Conservation (phyloP, 2,329 filamentous ascomycete genomes). For the Talaromyces funiculosus region DNA sequence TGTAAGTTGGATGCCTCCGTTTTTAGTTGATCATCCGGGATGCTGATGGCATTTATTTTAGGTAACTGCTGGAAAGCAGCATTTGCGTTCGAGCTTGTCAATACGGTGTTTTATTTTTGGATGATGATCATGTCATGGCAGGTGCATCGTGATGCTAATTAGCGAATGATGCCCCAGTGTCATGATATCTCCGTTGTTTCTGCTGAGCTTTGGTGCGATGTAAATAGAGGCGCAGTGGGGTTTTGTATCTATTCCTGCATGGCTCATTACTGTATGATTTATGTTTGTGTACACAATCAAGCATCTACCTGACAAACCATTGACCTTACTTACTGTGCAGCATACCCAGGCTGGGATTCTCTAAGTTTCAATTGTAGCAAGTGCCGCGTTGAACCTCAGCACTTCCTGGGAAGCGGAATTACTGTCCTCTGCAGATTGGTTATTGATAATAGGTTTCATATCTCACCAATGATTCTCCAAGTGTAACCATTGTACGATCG, state of each 20-base stretch:
- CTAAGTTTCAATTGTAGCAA: not conserved
- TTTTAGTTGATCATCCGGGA: not conserved
- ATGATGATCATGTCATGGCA: slow-evolving; percentile 60
- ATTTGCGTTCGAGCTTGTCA: slow-evolving; percentile 60
- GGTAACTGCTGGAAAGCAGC: slow-evolving; percentile 58
- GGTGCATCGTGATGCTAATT: slow-evolving; percentile 38
- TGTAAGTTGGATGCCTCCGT: slow-evolving; percentile 43
- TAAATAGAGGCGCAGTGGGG: slow-evolving; percentile 5
- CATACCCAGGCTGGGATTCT: too few species aligned
- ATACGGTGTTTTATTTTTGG: slow-evolving; percentile 59
- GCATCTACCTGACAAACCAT: not conserved
- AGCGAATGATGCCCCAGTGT: not conserved
- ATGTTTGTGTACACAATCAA: not conserved
- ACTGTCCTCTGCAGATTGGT: too few species aligned
- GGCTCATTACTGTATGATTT: not conserved
- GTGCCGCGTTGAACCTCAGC: not conserved
- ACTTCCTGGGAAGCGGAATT: too few species aligned
- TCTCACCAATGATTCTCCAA: not conserved
- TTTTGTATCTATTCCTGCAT: slow-evolving; percentile 2
- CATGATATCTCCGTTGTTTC: not conserved
- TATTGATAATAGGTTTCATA: not conserved
- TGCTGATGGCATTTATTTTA: slow-evolving; percentile 19
- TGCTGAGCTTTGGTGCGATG: not conserved
- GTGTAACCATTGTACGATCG: not conserved
- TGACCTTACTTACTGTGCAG: not conserved